Percentiles rank a stretch among this genome's conserved stretches.
Evolutionary conservation across 75 land plant genomes (phyloP).

Genomic region (Cupressus sempervirens): DNA sequence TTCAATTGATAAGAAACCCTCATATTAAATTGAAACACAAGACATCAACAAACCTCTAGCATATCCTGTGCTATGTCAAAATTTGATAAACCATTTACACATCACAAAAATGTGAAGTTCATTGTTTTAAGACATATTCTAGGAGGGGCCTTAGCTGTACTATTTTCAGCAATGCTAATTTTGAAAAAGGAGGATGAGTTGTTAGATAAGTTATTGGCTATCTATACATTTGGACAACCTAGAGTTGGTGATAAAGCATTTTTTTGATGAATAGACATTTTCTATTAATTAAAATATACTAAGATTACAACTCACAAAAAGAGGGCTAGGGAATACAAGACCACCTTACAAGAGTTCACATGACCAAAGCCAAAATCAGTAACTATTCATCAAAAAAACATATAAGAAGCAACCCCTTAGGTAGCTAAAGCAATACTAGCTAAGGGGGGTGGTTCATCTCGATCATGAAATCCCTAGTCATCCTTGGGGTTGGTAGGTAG

Average conservation of each 20-base stretch:
- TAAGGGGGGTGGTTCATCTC: no score
- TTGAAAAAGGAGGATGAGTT: constrained; percentile 6
- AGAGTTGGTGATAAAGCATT: constrained; percentile 30
- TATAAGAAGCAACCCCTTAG: no score
- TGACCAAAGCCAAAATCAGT: no score
- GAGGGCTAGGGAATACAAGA: no score
- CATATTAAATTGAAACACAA: not conserved
- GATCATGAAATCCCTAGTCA: no score
- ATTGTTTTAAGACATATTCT: constrained; percentile 37
- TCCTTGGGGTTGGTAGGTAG: no score
- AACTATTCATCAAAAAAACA: no score
- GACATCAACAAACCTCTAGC: constrained; percentile 12
- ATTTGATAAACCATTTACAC: constrained; percentile 10
- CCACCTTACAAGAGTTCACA: no score
- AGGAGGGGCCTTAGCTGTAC: constrained; percentile 24
- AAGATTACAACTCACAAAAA: no score
- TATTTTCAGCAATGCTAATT: constrained; percentile 19
- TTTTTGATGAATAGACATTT: constrained; percentile 9
- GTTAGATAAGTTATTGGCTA: not conserved
- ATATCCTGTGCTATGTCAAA: constrained; percentile 17
- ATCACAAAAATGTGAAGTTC: constrained; percentile 22
- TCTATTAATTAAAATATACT: no score
- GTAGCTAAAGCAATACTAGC: no score
- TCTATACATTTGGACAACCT: constrained; percentile 32
- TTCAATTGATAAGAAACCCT: not conserved